Conservation (phyloP, 2,329 filamentous ascomycete species). For the Ophiostoma pallidulum region DNA sequence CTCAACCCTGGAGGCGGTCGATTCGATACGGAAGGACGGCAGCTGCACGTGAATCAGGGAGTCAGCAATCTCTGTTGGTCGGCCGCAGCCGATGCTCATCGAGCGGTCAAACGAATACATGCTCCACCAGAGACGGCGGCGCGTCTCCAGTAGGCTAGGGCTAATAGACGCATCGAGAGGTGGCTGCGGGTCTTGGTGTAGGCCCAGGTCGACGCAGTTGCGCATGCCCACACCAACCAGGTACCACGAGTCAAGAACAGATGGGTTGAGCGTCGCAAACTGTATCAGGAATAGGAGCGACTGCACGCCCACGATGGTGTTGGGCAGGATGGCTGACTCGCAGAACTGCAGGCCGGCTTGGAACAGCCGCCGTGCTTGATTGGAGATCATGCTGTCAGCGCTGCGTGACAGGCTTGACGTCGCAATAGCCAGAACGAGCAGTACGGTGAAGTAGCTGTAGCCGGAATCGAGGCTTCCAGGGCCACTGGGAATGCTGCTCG, state of each 20-base stretch:
- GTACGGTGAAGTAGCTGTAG: conserved; percentile 19
- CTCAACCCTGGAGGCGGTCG: conserved; percentile 15
- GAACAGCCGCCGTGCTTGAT: conserved; percentile 18
- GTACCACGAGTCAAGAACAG: conserved; percentile 19
- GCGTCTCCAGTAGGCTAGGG: conserved; percentile 21
- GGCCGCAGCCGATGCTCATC: conserved; percentile 18
- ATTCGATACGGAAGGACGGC: conserved; percentile 19
- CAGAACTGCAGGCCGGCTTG: conserved; percentile 18
- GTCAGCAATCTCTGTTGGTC: conserved; percentile 19
- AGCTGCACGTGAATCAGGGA: conserved; percentile 16
- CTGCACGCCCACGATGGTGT: conserved; percentile 20
- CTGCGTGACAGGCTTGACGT: conserved; percentile 20
- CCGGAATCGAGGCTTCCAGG: conserved; percentile 10
- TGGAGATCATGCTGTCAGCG: conserved; percentile 19
- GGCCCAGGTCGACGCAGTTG: conserved; percentile 19
- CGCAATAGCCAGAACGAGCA: conserved; percentile 19
- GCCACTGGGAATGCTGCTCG: background rate
- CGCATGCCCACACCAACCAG: conserved; percentile 20
- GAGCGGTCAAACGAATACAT: conserved; percentile 22
- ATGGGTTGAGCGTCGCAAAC: conserved; percentile 20
- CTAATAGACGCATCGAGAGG: background rate
- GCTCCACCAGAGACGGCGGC: conserved; percentile 20
- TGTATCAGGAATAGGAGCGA: conserved; percentile 20
- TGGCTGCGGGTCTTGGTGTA: conserved; percentile 18
- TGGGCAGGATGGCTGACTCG: conserved; percentile 19